Conservation (phyloP, 2,329 filamentous ascomycete species). For the Botryotinia narcissicola region DNA sequence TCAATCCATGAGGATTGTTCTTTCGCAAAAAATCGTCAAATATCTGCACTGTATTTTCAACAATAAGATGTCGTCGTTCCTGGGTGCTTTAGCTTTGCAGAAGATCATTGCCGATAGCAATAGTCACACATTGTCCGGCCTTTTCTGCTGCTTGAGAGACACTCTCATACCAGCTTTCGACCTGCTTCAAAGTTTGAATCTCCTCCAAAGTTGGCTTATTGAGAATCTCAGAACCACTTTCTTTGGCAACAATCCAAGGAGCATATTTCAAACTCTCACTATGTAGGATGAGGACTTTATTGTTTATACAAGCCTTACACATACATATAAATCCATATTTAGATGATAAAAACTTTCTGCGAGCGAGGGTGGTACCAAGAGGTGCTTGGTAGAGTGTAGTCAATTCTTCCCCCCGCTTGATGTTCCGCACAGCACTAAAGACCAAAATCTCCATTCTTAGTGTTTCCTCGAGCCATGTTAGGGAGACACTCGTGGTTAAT, state of each 20-base stretch:
- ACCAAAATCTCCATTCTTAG: not conserved
- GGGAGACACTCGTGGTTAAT: not conserved
- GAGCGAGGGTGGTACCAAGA: not conserved
- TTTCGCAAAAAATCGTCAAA: not conserved
- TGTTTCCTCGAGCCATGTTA: not conserved
- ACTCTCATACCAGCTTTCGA: not conserved
- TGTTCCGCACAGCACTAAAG: not conserved
- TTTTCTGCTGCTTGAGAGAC: not conserved
- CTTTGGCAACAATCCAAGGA: not conserved
- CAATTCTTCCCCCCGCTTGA: not conserved
- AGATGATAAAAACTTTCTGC: not conserved
- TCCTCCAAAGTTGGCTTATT: not conserved
- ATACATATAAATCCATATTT: not conserved
- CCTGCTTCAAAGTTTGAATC: not conserved
- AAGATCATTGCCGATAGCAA: not conserved
- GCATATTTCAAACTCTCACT: not conserved
- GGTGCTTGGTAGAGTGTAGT: not conserved
- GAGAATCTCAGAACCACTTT: not conserved
- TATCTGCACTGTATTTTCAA: not conserved
- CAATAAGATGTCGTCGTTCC: not conserved
- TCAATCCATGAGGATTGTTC: not conserved
- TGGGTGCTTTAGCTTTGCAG: not conserved
- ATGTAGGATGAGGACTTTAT: not conserved
- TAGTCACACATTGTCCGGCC: not conserved
- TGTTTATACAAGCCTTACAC: not conserved